phyloP scores from a whole-genome alignment of 352 stramenopile species.

The Phytophthora aleatoria region DNA sequence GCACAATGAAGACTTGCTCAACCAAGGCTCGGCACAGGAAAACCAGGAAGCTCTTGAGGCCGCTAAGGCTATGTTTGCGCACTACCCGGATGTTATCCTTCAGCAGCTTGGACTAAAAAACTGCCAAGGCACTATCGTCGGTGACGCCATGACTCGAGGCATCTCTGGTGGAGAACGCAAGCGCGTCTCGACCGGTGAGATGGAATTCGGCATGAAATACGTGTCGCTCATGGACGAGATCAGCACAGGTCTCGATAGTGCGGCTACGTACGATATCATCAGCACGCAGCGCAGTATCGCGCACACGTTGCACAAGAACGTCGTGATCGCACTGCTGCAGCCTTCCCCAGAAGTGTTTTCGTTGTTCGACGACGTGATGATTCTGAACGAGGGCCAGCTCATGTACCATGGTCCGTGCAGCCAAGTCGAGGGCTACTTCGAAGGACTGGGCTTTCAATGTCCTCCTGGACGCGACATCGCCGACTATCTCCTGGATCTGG shows the following conservation, averaged over 20 bases:
- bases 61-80: conserved; percentile 9
- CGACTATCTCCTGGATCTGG: conserved; percentile 40
- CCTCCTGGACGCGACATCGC: conserved; percentile 30
- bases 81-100: conserved; percentile 17
- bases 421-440: neutral
- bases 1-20: conserved; percentile 18
- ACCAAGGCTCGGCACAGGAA: conserved; percentile 32
- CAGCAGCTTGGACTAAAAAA: conserved; percentile 13
- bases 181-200: conserved; percentile 80
- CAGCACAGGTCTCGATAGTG: conserved; percentile 26
- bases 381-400: conserved; percentile 43
- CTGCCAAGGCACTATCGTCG: conserved; percentile 15
- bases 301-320: conserved; percentile 29
- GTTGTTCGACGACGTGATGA: conserved; percentile 68
- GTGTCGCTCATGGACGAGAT: neutral
- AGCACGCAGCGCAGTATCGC: conserved; percentile 24
- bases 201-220: neutral
- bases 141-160: conserved; percentile 50
- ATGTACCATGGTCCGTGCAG: neutral
- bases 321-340: conserved; percentile 76
- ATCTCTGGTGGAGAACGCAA: conserved; percentile 70
- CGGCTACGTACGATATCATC: conserved; percentile 24
- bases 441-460: conserved; percentile 24
- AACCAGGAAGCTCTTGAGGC: conserved; percentile 23
- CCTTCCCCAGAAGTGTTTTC: conserved; percentile 89